phyloP scores from a whole-genome alignment of 2,329 filamentous ascomycete genomes.

The Botrytis squamosa region DNA sequence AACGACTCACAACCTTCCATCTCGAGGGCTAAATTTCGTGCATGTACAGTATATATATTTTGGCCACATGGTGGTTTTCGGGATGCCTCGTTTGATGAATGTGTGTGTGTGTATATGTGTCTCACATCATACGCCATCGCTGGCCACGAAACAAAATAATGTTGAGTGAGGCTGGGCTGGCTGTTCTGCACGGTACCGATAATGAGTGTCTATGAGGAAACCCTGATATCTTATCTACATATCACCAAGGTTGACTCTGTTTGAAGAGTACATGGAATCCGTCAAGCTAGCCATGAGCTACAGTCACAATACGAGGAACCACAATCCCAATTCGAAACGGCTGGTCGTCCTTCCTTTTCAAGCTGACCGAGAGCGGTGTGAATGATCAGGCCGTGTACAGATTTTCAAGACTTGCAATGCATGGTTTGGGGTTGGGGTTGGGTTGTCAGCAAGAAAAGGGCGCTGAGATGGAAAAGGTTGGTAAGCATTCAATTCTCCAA shows the following conservation, averaged over 20 bases:
- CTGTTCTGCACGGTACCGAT: neutral
- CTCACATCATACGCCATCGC: neutral
- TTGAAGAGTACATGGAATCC: neutral
- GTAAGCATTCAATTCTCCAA: neutral
- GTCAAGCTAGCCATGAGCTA: neutral
- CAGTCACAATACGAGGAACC: neutral
- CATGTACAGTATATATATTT: neutral
- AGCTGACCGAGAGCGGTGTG: conserved; percentile 22
- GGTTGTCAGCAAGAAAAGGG: neutral
- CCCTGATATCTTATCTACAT: neutral
- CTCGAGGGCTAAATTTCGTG: neutral
- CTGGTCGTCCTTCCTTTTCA: conserved; percentile 18
- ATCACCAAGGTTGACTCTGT: neutral
- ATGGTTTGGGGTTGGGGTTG: neutral
- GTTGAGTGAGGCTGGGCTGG: neutral
- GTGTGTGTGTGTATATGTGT: neutral
- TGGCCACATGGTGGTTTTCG: neutral
- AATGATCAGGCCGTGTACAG: neutral
- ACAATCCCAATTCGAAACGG: neutral
- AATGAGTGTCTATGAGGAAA: neutral
- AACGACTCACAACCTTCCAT: neutral
- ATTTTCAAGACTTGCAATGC: neutral
- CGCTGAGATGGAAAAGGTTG: neutral
- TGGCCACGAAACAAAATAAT: neutral
- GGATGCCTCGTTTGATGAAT: neutral